These are phyloP conservation scores for Opeltia flavorubescens DNA, from an alignment of 495 filamentous ascomycete species.

Conservation along the genomic window DNA sequence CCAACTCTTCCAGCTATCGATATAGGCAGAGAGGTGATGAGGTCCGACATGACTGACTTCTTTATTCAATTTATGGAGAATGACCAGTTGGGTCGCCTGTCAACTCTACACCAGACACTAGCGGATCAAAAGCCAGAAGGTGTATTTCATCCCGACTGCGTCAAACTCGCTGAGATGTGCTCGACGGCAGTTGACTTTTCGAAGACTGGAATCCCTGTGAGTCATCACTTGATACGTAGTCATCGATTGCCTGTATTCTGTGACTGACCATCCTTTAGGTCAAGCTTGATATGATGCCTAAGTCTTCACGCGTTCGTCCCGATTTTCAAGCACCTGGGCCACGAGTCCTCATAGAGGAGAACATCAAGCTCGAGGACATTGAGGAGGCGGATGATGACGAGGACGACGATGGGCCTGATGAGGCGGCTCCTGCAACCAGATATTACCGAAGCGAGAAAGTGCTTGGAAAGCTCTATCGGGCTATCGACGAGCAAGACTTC, in stretches of 20 bases:
- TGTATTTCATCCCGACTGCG: constrained; percentile 41
- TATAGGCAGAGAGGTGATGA: constrained; percentile 38
- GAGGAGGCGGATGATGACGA: constrained; percentile 35
- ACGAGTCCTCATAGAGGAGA: constrained; percentile 32
- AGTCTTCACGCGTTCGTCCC: constrained; percentile 28
- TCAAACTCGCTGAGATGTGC: constrained; percentile 50
- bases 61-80: constrained; percentile 70
- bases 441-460: constrained; percentile 60
- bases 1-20: constrained; percentile 36
- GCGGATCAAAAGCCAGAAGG: constrained; percentile 47
- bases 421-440: constrained; percentile 16
- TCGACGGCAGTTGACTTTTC: constrained; percentile 74
- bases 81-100: constrained; percentile 58
- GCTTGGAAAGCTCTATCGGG: constrained; percentile 57
- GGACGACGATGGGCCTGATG: constrained; percentile 32
- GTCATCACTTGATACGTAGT: constrained; percentile 4
- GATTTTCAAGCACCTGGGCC: constrained; percentile 60
- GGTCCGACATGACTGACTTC: constrained; percentile 57
- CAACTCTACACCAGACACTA: constrained; percentile 48
- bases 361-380: constrained; percentile 29
- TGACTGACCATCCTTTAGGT: constrained; percentile 17
- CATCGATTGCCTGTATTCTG: neutral
- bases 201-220: constrained; percentile 60
- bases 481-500: constrained; percentile 59
- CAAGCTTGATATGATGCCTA: constrained; percentile 29